phyloP scores from a whole-genome alignment of 495 filamentous ascomycete genomes.

The Penicillium canariense region DNA sequence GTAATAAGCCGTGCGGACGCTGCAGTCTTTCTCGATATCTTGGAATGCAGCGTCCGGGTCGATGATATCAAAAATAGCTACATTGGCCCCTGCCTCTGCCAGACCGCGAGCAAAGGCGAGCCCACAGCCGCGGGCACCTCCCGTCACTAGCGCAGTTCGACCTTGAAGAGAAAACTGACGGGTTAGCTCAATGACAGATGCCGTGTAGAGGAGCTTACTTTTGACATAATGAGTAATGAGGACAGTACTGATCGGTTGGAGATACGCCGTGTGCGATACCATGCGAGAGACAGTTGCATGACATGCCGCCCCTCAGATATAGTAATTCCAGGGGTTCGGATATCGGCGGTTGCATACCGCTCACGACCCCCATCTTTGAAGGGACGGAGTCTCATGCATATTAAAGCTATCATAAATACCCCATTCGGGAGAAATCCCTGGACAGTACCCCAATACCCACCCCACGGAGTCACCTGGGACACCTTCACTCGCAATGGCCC shows the following conservation, averaged over 20 bases:
- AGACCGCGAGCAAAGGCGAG: slow-evolving; percentile 72
- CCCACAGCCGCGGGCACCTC: slow-evolving; percentile 79
- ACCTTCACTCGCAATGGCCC: slow-evolving; percentile 15
- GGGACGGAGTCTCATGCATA: not conserved
- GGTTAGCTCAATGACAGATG: slow-evolving; percentile 7
- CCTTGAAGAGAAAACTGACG: slow-evolving; percentile 39
- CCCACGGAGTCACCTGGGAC: not conserved
- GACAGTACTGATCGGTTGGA: not conserved
- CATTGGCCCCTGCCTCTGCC: slow-evolving; percentile 81
- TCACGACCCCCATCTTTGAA: slow-evolving; percentile 23
- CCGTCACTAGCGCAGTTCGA: slow-evolving; percentile 79
- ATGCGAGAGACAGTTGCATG: not conserved
- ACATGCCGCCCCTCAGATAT: slow-evolving; percentile 5
- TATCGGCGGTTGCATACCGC: not conserved
- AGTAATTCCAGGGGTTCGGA: slow-evolving; percentile 8
- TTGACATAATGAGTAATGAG: slow-evolving; percentile 11
- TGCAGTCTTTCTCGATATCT: slow-evolving; percentile 30
- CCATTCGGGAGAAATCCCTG: not conserved
- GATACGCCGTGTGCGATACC: no score
- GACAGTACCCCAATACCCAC: not conserved
- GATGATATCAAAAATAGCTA: slow-evolving; percentile 62
- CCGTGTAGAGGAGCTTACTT: not conserved
- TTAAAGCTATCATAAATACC: slow-evolving; percentile 13
- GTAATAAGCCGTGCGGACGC: slow-evolving; percentile 40
- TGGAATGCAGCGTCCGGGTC: slow-evolving; percentile 27